Conservation (phyloP, 225 moss, liverwort and hornwort genomes). For the Takakia lepidozioides region DNA sequence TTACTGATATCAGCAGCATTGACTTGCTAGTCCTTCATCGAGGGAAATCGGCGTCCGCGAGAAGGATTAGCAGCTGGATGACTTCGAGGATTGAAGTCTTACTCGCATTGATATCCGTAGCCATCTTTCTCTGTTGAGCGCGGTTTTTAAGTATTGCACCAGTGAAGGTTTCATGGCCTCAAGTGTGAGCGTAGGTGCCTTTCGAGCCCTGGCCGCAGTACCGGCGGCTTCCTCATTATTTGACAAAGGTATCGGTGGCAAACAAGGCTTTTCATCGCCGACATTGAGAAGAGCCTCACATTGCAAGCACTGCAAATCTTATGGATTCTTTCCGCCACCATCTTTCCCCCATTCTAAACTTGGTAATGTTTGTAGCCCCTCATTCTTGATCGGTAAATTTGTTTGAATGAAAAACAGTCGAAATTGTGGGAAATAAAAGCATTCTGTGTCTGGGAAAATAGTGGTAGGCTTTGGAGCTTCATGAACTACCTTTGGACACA, state of each 20-base stretch:
- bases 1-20: too few species aligned
- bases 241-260: conserved; percentile 10
- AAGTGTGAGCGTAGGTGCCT: conserved; percentile 32
- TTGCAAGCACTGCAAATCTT: too few species aligned
- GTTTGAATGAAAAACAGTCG: not conserved
- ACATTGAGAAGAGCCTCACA: conserved; percentile 6
- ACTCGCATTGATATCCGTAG: too few species aligned
- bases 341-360: conserved; percentile 10
- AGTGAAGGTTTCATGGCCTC: conserved; percentile 29
- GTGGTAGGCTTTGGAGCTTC: not conserved
- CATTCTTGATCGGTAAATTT: not conserved
- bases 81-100: too few species aligned
- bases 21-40: too few species aligned
- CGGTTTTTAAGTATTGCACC: too few species aligned
- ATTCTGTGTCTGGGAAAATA: not conserved
- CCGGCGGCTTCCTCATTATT: conserved; percentile 7
- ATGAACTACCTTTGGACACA: not conserved
- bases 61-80: too few species aligned
- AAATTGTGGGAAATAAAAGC: not conserved
- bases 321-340: conserved; percentile 11
- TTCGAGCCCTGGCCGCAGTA: conserved; percentile 24
- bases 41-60: too few species aligned
- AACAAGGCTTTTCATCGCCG: conserved; percentile 7
- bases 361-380: conserved; percentile 11
- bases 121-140: too few species aligned